Conservation (phyloP, 2,329 filamentous ascomycete species). For the Xylariaceae sp. region DNA sequence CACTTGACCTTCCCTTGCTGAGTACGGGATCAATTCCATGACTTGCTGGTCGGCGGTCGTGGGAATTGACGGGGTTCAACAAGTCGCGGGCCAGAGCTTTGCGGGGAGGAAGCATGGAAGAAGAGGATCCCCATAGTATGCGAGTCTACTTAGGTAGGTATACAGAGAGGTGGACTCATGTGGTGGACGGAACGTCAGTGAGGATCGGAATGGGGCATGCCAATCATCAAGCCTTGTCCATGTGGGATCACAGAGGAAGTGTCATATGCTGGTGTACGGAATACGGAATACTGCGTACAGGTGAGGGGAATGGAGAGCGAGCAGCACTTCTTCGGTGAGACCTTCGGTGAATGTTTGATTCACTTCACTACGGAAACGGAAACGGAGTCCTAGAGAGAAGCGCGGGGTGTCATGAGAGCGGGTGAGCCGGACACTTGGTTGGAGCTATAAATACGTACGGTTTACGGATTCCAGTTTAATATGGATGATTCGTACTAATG, state of each 20-base stretch:
- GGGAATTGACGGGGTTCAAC: background rate
- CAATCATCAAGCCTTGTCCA: conserved; percentile 5
- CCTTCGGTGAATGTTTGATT: too few species aligned
- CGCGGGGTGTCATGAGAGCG: too few species aligned
- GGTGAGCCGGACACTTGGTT: too few species aligned
- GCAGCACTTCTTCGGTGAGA: conserved; percentile 1
- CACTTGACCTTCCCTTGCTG: conserved; percentile 66
- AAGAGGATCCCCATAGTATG: conserved; percentile 16
- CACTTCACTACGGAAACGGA: too few species aligned
- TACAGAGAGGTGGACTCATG: conserved; percentile 5
- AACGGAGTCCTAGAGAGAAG: too few species aligned
- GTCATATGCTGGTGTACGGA: background rate
- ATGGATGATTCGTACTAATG: too few species aligned
- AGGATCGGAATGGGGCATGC: background rate
- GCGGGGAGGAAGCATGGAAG: conserved; percentile 4
- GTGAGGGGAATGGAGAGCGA: background rate
- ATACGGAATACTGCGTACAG: background rate
- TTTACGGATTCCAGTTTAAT: too few species aligned
- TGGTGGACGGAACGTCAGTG: background rate
- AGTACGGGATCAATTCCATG: conserved; percentile 72
- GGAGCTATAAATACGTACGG: too few species aligned
- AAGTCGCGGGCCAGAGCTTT: conserved; percentile 10
- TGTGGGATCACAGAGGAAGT: background rate
- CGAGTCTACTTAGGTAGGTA: background rate
- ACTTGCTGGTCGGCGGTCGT: conserved; percentile 5